Conservation (phyloP, 1,284 basidiomycete species). For the Nidula niveotomentosa region DNA sequence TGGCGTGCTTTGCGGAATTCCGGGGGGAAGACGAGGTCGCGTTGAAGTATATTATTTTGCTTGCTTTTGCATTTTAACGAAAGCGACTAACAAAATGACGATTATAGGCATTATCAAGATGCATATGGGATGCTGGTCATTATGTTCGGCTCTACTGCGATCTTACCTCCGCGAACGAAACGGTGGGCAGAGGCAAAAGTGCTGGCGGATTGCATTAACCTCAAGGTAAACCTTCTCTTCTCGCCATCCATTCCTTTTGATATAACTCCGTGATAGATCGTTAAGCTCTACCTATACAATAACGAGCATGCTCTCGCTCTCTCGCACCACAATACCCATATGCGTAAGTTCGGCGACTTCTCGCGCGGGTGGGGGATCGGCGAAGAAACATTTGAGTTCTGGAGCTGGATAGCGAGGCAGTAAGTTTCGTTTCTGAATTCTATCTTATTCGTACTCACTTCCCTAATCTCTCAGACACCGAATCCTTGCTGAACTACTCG, state of each 20-base stretch:
- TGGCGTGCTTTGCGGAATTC: conserved; percentile 95
- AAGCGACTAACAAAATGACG: background rate
- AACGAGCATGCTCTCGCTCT: conserved; percentile 79
- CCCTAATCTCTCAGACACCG: conserved; percentile 62
- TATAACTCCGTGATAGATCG: conserved; percentile 51
- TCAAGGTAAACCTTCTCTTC: conserved; percentile 59
- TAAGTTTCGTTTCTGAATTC: conserved; percentile 36
- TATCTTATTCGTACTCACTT: background rate
- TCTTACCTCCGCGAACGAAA: conserved; percentile 90
- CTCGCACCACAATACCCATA: conserved; percentile 80
- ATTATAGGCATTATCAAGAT: conserved; percentile 83
- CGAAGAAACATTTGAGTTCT: conserved; percentile 96
- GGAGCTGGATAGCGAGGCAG: conserved; percentile 96
- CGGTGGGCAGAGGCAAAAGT: conserved; percentile 99
- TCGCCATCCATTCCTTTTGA: background rate
- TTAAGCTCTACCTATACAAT: conserved; percentile 88
- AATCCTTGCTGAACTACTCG: conserved; percentile 84
- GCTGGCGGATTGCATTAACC: conserved; percentile 86
- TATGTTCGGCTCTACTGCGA: conserved; percentile 87
- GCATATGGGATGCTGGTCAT: conserved; percentile 79
- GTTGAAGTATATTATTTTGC: conserved; percentile 58
- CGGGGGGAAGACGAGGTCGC: conserved; percentile 89
- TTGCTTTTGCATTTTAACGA: conserved; percentile 1
- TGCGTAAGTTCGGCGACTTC: conserved; percentile 85
- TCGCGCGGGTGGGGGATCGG: conserved; percentile 95